phyloP scores from a whole-genome alignment of 768 basidiomycete genomes.

The Tremella yokohamensis region DNA sequence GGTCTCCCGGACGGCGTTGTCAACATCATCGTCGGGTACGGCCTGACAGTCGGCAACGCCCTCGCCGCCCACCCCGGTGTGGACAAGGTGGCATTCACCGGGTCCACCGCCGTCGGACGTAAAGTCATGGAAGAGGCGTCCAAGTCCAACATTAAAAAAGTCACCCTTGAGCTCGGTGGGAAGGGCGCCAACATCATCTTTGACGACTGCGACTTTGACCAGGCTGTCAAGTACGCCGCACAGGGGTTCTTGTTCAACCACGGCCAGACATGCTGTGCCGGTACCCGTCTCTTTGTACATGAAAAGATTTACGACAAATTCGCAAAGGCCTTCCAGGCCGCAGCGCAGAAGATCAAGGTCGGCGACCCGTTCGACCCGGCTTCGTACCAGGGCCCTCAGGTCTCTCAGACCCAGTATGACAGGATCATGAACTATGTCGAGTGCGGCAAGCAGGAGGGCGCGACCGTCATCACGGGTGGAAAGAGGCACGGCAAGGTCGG shows the following conservation, averaged over 20 bases:
- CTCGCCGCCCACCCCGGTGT: conserved; percentile 38
- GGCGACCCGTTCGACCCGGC: conserved; percentile 73
- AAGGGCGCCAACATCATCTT: conserved; percentile 51
- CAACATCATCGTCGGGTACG: conserved; percentile 42
- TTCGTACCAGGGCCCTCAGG: conserved; percentile 77
- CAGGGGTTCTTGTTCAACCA: conserved; percentile 63
- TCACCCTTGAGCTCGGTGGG: conserved; percentile 89
- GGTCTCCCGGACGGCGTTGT: conserved; percentile 47
- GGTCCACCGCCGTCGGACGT: conserved; percentile 59
- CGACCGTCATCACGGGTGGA: conserved; percentile 65
- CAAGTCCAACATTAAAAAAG: conserved; percentile 71
- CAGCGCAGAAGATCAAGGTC: conserved; percentile 67
- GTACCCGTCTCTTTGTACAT: conserved; percentile 47
- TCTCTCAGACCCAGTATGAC: conserved; percentile 54
- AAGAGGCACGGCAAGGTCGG: conserved; percentile 66
- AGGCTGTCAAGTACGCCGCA: conserved; percentile 53
- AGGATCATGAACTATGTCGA: conserved; percentile 72
- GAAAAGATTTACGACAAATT: conserved; percentile 46
- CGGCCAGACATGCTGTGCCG: conserved; percentile 46
- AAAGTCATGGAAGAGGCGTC: conserved; percentile 79
- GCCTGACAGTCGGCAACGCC: conserved; percentile 44
- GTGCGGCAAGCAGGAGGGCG: conserved; percentile 66
- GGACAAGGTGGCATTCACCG: conserved; percentile 51
- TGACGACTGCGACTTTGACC: conserved; percentile 45
- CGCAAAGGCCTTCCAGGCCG: conserved; percentile 50